These are phyloP conservation scores for Symbiodinium pilosum DNA, from an alignment of 73 alveolate genomes.

Conservation along the genomic window DNA sequence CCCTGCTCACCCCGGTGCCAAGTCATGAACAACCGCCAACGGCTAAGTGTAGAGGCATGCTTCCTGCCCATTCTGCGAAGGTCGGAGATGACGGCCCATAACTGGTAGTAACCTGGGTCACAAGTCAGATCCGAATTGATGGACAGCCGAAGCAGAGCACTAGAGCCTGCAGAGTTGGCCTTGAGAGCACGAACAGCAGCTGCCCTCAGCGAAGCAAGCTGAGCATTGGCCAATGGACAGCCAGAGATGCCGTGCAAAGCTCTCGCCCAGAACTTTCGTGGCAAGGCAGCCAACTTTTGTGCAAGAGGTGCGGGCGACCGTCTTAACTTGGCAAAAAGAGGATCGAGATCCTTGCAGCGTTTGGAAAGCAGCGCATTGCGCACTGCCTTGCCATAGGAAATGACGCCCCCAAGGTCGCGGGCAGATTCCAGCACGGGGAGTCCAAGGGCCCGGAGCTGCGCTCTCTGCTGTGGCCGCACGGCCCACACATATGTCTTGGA, in stretches of 20 bases:
- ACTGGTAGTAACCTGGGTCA: background rate
- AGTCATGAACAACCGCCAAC: background rate
- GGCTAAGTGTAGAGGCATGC: background rate
- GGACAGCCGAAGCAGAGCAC: background rate
- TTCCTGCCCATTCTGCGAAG: background rate
- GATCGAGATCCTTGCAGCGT: background rate
- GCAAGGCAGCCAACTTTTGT: background rate
- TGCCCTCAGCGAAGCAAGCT: background rate
- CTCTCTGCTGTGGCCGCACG: background rate
- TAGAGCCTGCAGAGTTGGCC: background rate
- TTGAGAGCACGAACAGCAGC: background rate
- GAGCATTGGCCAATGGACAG: background rate
- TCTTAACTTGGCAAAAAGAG: background rate
- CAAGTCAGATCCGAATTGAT: too few species aligned
- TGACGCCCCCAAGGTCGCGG: background rate
- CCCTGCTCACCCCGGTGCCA: too few species aligned
- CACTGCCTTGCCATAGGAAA: background rate
- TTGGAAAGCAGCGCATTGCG: background rate
- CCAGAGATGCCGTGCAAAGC: background rate
- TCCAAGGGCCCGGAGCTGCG: background rate
- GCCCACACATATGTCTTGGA: background rate
- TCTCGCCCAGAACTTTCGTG: background rate
- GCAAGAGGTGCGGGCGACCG: background rate
- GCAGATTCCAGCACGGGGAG: background rate
- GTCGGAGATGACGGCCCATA: background rate